These are phyloP conservation scores for Dictyostelium discoideum DNA, from an alignment of 78 protist species.

Conservation along the genomic window DNA sequence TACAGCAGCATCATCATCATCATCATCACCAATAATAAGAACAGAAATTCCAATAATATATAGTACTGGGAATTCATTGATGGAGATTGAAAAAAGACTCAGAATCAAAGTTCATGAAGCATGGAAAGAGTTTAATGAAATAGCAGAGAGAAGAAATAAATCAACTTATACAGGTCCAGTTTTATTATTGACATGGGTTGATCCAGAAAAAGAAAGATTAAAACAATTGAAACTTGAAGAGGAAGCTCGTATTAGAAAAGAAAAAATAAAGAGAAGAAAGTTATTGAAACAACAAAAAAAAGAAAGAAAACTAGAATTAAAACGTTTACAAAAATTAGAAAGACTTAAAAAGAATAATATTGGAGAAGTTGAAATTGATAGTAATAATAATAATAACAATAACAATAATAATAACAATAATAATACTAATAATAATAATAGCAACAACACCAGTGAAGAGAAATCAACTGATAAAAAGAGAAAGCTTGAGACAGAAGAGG, in stretches of 20 bases:
- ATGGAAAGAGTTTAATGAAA: slow-evolving; percentile 6
- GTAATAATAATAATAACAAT: neutral
- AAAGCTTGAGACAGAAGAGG: neutral
- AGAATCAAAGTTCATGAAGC: slow-evolving; percentile 2
- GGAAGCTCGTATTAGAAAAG: neutral
- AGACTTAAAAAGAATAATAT: neutral
- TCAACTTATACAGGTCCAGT: neutral
- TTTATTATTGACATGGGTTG: neutral
- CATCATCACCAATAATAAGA: neutral
- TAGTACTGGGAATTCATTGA: neutral
- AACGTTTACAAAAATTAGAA: neutral
- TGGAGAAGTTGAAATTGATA: neutral
- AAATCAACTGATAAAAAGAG: neutral
- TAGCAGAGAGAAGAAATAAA: slow-evolving; percentile 12
- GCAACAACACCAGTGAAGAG: neutral
- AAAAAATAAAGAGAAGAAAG: neutral
- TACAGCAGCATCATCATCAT: neutral
- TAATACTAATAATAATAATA: too few relatives aligned
- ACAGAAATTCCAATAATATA: neutral
- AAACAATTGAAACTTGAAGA: neutral
- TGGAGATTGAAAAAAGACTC: neutral
- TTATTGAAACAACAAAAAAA: neutral
- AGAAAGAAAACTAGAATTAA: neutral
- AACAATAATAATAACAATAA: neutral
- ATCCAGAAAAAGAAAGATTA: neutral